A percentile compares a stretch with the other conserved stretches of the same genome.
Conservation (phyloP, 2,329 filamentous ascomycete genomes). For the Shiraia sp. region DNA sequence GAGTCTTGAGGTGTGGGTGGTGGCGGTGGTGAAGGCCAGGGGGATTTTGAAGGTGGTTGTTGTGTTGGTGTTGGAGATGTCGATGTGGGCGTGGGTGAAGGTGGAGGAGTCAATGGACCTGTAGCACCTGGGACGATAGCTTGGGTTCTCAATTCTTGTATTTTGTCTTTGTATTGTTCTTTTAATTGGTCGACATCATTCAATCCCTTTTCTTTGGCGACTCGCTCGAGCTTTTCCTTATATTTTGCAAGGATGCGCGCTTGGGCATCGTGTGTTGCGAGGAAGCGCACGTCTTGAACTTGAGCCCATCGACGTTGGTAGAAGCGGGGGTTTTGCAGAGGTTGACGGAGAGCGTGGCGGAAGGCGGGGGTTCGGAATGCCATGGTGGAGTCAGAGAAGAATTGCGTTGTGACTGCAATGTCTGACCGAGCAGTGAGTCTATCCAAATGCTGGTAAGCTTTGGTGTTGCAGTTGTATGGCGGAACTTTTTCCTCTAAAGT, state of each 20-base stretch:
- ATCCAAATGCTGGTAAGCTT: too few relatives aligned
- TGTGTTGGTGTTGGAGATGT: conserved; percentile 10
- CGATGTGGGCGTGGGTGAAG: conserved; percentile 11
- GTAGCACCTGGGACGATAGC: conserved; percentile 60
- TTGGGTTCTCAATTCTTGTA: conserved; percentile 69
- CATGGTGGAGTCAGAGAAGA: too few relatives aligned
- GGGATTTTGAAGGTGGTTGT: conserved; percentile 16
- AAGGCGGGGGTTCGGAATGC: conserved; percentile 33
- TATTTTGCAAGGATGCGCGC: conserved; percentile 81
- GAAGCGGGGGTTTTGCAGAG: conserved; percentile 30
- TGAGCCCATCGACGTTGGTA: conserved; percentile 83
- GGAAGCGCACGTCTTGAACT: conserved; percentile 88
- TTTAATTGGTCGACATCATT: conserved; percentile 75
- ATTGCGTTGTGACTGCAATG: conserved; percentile 8
- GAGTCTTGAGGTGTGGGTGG: conserved; percentile 28
- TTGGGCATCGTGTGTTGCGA: conserved; percentile 74
- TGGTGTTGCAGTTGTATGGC: too few relatives aligned
- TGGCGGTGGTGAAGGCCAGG: conserved; percentile 32
- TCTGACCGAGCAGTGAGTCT: too few relatives aligned
- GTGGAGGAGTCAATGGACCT: conserved; percentile 44
- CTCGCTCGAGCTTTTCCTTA: conserved; percentile 78
- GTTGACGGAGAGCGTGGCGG: conserved; percentile 36
- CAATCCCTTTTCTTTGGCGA: conserved; percentile 74
- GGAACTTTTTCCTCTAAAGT: too few relatives aligned
- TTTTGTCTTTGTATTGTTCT: conserved; percentile 83